A percentile compares a stretch with the other conserved stretches of the same genome.
Evolutionary conservation across 495 filamentous ascomycete genomes (phyloP).

Genomic region (Niebla homalea): DNA sequence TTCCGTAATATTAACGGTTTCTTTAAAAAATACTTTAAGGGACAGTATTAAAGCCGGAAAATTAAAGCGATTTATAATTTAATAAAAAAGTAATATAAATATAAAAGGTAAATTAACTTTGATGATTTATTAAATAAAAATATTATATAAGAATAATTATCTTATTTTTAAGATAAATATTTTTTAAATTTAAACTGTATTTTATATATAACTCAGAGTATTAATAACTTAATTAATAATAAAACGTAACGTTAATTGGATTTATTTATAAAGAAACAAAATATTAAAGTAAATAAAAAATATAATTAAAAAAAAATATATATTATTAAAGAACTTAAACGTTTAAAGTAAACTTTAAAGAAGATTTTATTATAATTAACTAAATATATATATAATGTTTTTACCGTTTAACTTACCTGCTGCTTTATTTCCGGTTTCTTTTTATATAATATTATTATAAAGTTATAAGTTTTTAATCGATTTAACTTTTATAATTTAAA

Average conservation of each 20-base stretch:
- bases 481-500: slow-evolving; percentile 29
- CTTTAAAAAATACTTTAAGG: slow-evolving; percentile 13
- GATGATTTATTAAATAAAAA: slow-evolving; percentile 3
- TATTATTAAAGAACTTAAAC: slow-evolving; percentile 9
- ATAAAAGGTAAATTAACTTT: slow-evolving; percentile 11
- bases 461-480: slow-evolving; percentile 33
- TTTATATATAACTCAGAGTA: slow-evolving; percentile 7
- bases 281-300: background rate
- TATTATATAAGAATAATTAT: slow-evolving; percentile 7
- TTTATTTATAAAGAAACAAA: slow-evolving; percentile 11
- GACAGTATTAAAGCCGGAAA: slow-evolving; percentile 1
- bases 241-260: slow-evolving; percentile 8
- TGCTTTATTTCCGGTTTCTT: slow-evolving; percentile 27
- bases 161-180: slow-evolving; percentile 7
- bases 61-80: slow-evolving; percentile 7
- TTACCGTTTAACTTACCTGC: slow-evolving; percentile 5
- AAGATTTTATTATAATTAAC: slow-evolving; percentile 7
- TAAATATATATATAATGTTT: slow-evolving; percentile 9
- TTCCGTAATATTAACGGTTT: slow-evolving; percentile 11
- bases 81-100: slow-evolving; percentile 15
- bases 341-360: background rate
- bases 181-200: slow-evolving; percentile 2
- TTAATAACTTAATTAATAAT: slow-evolving; percentile 4
- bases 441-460: slow-evolving; percentile 22
- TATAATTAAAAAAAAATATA: slow-evolving; percentile 11